Evolutionary conservation across 352 stramenopile species (phyloP), one percentile per base, ranked within the genome.

Genomic region (Pythium periplocum): DNA sequence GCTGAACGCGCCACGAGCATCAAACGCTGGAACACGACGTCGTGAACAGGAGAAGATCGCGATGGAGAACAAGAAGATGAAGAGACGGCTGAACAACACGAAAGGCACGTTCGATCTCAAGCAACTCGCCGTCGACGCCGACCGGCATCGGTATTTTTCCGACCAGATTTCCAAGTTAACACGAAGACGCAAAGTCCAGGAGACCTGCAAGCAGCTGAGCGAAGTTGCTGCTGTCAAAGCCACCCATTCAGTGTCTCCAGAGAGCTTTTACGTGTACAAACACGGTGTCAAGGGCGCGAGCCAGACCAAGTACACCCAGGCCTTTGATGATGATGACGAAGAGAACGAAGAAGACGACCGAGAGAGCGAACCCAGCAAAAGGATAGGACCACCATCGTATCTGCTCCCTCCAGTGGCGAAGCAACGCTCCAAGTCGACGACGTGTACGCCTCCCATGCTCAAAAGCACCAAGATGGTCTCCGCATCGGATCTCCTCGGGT

Each of bases 151-250:
- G 1, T 86, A 86, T 35, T 71, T 83, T 11, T 61, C 61, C 9
- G 71, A 78, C 6, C 73, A 88, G 51, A 67, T 88, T 35, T 82
- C 73, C 10, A 86, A 88, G 53, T 49, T 74, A 2, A 62, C 63
- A 2, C 71, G 73, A 12, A 56, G 78, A 6, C 51, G 62, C 26
- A 72, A 78, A 40, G 62, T 78, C 40, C 66, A 70, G 40, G 65
- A 78, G 2, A 69, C 67, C 26, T 82, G 67, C 52, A 45, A 59
- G 39, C 50, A 61, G 4, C 46, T 68, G 8, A 46, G 36, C 11
- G 51, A 66, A 6, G 30, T 50, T 4, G 47, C 53, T 4, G 50
- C 54, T 4, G 4, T 48, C 4, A 62, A 53, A 39, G 30, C 4
- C 11, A 37, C 32, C 4, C 7, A 10, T 3, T 12, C 34, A 5